Conservation (phyloP, 768 basidiomycete genomes). For the Amanita exitialis region DNA sequence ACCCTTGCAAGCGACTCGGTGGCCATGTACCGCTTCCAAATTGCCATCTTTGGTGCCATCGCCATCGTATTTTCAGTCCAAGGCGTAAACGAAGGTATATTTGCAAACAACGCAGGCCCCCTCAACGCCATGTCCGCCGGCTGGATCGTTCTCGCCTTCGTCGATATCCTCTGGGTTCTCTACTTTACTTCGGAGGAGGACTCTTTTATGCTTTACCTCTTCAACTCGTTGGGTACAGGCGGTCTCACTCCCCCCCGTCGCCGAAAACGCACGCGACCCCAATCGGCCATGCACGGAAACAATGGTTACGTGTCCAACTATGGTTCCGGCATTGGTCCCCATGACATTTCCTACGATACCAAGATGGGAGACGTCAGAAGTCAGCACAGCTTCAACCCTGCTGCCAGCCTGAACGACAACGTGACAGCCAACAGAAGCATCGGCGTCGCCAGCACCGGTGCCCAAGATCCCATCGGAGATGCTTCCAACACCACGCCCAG, state of each 20-base stretch:
- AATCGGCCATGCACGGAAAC: constrained; percentile 50
- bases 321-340: constrained; percentile 56
- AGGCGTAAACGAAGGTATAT: constrained; percentile 64
- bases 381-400: constrained; percentile 43
- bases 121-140: constrained; percentile 84
- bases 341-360: constrained; percentile 47
- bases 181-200: constrained; percentile 98
- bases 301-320: constrained; percentile 61
- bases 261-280: constrained; percentile 62
- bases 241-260: constrained; percentile 76
- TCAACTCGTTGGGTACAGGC: constrained; percentile 83
- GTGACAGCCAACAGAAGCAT: constrained; percentile 25
- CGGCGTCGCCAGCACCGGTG: constrained; percentile 43
- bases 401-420: constrained; percentile 30
- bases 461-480: constrained; percentile 30
- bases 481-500: constrained; percentile 36
- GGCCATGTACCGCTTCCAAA: constrained; percentile 87
- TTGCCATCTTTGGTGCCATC: constrained; percentile 80
- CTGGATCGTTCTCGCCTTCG: constrained; percentile 86
- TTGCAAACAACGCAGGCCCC: constrained; percentile 30
- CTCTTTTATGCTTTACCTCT: constrained; percentile 72
- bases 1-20: constrained; percentile 84
- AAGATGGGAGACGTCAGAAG: constrained; percentile 44
- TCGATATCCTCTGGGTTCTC: constrained; percentile 92
- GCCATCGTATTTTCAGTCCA: constrained; percentile 81